These are phyloP conservation scores for Elsinoe arachidis DNA, from an alignment of 2,329 filamentous ascomycete genomes.

Conservation along the genomic window DNA sequence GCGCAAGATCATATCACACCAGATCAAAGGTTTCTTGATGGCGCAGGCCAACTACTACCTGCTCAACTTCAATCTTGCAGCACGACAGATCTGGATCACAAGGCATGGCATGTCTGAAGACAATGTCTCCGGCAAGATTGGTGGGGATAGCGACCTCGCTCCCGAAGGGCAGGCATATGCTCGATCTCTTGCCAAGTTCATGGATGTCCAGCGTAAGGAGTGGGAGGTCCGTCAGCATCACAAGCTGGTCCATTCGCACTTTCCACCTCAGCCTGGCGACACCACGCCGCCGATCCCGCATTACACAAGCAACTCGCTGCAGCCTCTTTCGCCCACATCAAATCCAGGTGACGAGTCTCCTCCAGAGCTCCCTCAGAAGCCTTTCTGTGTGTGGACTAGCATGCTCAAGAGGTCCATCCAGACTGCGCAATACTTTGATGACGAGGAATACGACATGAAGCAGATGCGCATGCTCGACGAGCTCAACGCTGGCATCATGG, in stretches of 20 bases:
- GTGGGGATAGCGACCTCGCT: conserved; percentile 79
- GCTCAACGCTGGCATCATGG: conserved; percentile 84
- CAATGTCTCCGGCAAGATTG: conserved; percentile 79
- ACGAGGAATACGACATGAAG: conserved; percentile 94
- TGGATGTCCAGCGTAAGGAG: conserved; percentile 66
- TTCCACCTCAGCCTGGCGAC: conserved; percentile 85
- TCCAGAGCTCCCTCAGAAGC: conserved; percentile 31
- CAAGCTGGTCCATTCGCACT: conserved; percentile 66
- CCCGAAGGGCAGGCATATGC: conserved; percentile 73
- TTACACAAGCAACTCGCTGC: conserved; percentile 45
- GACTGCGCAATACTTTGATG: conserved; percentile 83
- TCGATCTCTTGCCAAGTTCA: conserved; percentile 70
- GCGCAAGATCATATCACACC: conserved; percentile 83
- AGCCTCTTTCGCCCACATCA: conserved; percentile 14
- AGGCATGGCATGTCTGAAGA: conserved; percentile 86
- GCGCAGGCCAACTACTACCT: conserved; percentile 90
- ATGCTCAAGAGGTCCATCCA: conserved; percentile 89
- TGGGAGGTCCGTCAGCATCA: conserved; percentile 79
- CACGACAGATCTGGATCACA: conserved; percentile 96
- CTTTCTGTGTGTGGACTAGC: conserved; percentile 91
- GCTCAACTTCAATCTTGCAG: conserved; percentile 91
- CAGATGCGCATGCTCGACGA: conserved; percentile 98
- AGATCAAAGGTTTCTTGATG: conserved; percentile 83
- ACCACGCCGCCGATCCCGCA: conserved; percentile 93
- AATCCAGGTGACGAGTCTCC: neutral